These are phyloP conservation scores for Cercospora zeae-maydis DNA, from an alignment of 2,329 filamentous ascomycete species.

Conservation along the genomic window DNA sequence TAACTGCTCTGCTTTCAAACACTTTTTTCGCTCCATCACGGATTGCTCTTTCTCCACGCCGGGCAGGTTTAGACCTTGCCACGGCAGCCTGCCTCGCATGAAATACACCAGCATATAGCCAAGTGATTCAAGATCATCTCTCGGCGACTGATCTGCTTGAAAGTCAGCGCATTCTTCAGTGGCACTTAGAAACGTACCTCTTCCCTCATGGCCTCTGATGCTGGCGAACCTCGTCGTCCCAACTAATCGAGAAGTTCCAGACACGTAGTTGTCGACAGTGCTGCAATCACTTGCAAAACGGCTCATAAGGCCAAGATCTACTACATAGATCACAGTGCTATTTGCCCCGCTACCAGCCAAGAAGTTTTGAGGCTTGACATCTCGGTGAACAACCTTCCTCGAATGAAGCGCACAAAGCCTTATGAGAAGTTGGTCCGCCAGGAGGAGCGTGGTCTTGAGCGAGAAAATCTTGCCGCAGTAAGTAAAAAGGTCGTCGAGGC, in stretches of 20 bases:
- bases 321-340: conserved; percentile 9
- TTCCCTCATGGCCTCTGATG: background rate
- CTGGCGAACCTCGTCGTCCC: conserved; percentile 6
- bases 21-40: too few species aligned
- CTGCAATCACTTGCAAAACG: background rate
- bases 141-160: background rate
- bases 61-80: conserved; percentile 3
- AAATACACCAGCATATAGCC: conserved; percentile 13
- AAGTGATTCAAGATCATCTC: conserved; percentile 8
- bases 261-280: background rate
- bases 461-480: conserved; percentile 17
- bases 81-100: background rate
- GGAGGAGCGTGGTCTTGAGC: conserved; percentile 16
- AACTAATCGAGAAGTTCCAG: background rate
- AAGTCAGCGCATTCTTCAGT: conserved; percentile 1
- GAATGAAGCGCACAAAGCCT: background rate
- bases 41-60: too few species aligned
- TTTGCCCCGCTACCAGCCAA: background rate
- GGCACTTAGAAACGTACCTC: background rate
- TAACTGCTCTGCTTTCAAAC: too few species aligned
- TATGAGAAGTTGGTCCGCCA: conserved; percentile 10
- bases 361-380: conserved; percentile 11
- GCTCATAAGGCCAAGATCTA: conserved; percentile 2
- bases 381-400: background rate
- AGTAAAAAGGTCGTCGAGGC: conserved; percentile 24